Base-by-base conservation (phyloP, 108 stramenopile genomes). In the Fragilaria crotonensis region DNA sequence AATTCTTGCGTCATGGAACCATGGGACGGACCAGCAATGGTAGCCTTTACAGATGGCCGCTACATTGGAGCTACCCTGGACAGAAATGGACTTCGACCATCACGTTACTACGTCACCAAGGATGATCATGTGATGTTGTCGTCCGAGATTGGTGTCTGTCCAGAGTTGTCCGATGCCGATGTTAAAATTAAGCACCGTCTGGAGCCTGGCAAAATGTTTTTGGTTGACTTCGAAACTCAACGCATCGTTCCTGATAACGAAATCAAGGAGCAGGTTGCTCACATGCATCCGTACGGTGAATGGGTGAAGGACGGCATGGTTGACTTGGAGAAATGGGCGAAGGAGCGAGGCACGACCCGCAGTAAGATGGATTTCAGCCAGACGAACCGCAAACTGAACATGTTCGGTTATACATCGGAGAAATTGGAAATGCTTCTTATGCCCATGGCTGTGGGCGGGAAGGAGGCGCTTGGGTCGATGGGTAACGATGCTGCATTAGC, bases 11-110 rank as follows among this genome's bases (percentile, higher is more conserved):
- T 96, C 56, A 96, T 96, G 97, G 97, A 98, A 80, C 97, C 97
- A 25, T 98, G 97, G 97, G 97, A 98, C 72, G 97, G 97, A 51
- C 97, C 97, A 26, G 97, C 97, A 61, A 95, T 96, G 94, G 94
- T 98, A 60, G 95, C 95, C 59, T 98, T 98, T 62, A 96, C 97
- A 11, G 96, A 98, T 73, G 90, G 90, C 27, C 69, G 88, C 27
- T 93, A 89, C 73, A 88, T 94, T 66, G 95, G 93, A 64, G 95
- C 95, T 26, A 93, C 93, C 11, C 59, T 96, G 57, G 95, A 96
- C 75, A 79, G 95, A 45, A 96, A 96, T 68, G 95, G 95, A 48
- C 83, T 96, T 32, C 91, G 95, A 44, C 95, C 95, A 0, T 90
- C 89, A 20, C 83, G 97, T 21, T 98, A 96, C 74, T 95, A 96